phyloP scores from a whole-genome alignment of 805 yeast genomes.

The Yarrowia bubula region DNA sequence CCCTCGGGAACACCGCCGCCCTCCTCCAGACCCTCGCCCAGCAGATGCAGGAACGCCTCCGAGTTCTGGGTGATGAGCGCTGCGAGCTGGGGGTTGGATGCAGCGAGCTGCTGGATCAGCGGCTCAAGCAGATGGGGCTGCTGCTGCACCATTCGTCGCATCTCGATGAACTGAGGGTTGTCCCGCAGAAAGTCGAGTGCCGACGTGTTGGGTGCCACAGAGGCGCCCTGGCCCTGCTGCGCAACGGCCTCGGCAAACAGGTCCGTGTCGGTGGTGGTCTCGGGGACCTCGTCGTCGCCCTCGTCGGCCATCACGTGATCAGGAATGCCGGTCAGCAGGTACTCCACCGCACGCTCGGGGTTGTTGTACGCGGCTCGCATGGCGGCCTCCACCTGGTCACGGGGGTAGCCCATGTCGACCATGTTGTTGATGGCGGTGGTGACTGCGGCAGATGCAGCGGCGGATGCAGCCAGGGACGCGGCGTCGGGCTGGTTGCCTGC shows the following conservation, averaged over 20 bases:
- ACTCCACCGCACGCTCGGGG: constrained; percentile 98
- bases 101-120: constrained; percentile 75
- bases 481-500: constrained; percentile 44
- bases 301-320: constrained; percentile 40
- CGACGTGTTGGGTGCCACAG: constrained; percentile 39
- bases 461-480: constrained; percentile 33
- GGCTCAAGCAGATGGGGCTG: constrained; percentile 89
- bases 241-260: constrained; percentile 43
- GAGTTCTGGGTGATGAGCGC: constrained; percentile 64
- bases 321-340: constrained; percentile 85
- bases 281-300: constrained; percentile 34
- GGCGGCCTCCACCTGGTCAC: constrained; percentile 84
- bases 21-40: constrained; percentile 51
- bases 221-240: constrained; percentile 37
- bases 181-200: constrained; percentile 42
- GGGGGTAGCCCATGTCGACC: constrained; percentile 94
- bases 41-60: constrained; percentile 77
- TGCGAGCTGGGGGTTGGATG: constrained; percentile 80
- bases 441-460: constrained; percentile 30
- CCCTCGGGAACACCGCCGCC: constrained; percentile 42
- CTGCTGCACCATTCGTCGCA: constrained; percentile 75
- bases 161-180: constrained; percentile 47
- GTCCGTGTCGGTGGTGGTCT: constrained; percentile 39
- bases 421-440: constrained; percentile 64
- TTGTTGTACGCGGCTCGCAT: constrained; percentile 93